Evolutionary conservation across 495 filamentous ascomycete species (phyloP).

Genomic region (Tuber melanosporum): DNA sequence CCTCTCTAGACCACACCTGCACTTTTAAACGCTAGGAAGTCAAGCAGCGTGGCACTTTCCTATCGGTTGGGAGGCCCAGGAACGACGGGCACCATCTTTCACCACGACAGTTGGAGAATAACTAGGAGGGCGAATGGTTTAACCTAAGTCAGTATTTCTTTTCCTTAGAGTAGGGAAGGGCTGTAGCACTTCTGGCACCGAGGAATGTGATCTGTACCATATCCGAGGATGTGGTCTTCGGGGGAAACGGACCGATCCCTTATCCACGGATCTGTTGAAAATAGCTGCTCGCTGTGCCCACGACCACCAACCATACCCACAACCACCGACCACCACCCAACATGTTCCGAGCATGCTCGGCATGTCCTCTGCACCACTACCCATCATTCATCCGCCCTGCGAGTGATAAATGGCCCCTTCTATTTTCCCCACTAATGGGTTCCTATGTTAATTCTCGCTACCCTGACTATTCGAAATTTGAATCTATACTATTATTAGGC

Average conservation of each 20-base stretch:
- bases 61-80: background rate
- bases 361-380: no score
- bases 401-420: background rate
- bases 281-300: no score
- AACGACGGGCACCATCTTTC: background rate
- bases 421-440: background rate
- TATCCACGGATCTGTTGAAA: background rate
- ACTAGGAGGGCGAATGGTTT: background rate
- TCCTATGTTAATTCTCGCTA: background rate
- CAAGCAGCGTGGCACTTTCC: background rate
- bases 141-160: background rate
- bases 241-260: background rate
- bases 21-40: background rate
- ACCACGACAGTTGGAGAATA: background rate
- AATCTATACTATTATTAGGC: background rate
- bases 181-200: background rate
- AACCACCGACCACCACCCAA: no score
- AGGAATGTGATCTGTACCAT: conserved; percentile 2
- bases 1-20: background rate
- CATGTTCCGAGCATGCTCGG: no score
- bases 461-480: background rate
- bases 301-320: no score
- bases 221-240: background rate
- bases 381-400: no score
- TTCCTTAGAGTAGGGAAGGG: background rate